phyloP scores from a whole-genome alignment of 1,139 yeast genomes.

The Citeromyces hawaiiensis region DNA sequence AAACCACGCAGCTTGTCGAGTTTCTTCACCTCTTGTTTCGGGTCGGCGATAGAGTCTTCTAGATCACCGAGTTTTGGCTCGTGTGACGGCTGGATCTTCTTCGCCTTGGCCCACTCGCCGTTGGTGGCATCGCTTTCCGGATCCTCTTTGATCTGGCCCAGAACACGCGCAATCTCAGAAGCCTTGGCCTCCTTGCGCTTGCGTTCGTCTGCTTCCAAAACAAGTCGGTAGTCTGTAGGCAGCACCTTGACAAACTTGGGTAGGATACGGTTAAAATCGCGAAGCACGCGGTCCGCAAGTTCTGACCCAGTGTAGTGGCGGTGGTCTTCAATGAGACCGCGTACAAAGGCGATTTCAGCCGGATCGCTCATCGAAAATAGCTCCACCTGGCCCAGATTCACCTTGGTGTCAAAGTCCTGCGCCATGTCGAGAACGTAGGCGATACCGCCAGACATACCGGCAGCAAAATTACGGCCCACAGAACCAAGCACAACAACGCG shows the following conservation, averaged over 20 bases:
- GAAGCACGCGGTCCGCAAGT: slow-evolving; percentile 72
- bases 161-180: slow-evolving; percentile 44
- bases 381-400: slow-evolving; percentile 75
- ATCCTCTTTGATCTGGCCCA: slow-evolving; percentile 61
- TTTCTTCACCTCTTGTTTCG: slow-evolving; percentile 46
- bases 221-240: slow-evolving; percentile 85
- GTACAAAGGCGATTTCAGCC: slow-evolving; percentile 83
- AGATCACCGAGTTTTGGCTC: slow-evolving; percentile 87
- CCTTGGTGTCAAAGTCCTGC: slow-evolving; percentile 71
- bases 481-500: slow-evolving; percentile 86
- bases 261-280: slow-evolving; percentile 77
- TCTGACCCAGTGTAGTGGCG: slow-evolving; percentile 90
- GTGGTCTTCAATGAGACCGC: slow-evolving; percentile 91
- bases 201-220: slow-evolving; percentile 64
- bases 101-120: slow-evolving; percentile 45
- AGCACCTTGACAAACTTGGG: slow-evolving; percentile 89
- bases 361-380: slow-evolving; percentile 71
- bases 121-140: slow-evolving; percentile 81
- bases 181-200: slow-evolving; percentile 55
- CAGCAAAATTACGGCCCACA: slow-evolving; percentile 93
- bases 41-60: slow-evolving; percentile 77
- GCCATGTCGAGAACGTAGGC: slow-evolving; percentile 94
- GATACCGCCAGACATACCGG: slow-evolving; percentile 99
- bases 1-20: slow-evolving; percentile 83
- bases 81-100: slow-evolving; percentile 25